These are phyloP conservation scores for Podochytrium sp. DNA, from an alignment of 192 early-diverging fungal species.

Conservation along the genomic window DNA sequence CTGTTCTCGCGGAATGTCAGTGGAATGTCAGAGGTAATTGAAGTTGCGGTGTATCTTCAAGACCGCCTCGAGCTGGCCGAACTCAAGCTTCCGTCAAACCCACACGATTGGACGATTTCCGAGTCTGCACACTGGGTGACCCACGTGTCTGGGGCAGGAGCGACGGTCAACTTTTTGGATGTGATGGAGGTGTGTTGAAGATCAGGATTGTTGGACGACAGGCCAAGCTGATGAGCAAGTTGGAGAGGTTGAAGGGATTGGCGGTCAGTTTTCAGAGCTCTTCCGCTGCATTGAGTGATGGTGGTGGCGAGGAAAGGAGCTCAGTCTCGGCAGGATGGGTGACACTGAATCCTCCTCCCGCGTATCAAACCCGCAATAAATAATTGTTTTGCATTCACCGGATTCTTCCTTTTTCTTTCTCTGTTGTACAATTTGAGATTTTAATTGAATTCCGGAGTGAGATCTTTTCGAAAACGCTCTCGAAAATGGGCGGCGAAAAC, in stretches of 20 bases:
- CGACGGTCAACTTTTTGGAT: neutral
- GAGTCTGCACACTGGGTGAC: neutral
- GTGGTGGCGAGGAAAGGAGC: neutral
- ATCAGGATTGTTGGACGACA: neutral
- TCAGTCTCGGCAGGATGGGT: neutral
- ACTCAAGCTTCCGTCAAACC: neutral
- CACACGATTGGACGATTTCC: neutral
- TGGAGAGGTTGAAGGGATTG: neutral
- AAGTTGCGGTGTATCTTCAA: too few species aligned
- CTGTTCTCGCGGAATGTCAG: too few species aligned
- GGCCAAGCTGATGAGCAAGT: neutral
- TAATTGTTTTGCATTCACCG: too few species aligned
- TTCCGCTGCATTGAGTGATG: neutral
- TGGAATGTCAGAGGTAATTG: too few species aligned
- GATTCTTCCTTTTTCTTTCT: too few species aligned
- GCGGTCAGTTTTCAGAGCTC: too few species aligned
- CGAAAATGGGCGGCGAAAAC: too few species aligned
- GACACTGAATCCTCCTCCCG: neutral
- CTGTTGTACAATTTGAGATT: too few species aligned
- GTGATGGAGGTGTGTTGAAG: neutral
- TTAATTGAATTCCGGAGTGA: too few species aligned
- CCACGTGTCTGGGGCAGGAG: neutral
- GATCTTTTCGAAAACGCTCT: too few species aligned
- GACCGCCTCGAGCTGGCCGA: slow-evolving; percentile 3
- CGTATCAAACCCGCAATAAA: neutral